Evolutionary conservation across 1,139 yeast species (phyloP).

Genomic region (Saccharomyces hybrid): DNA sequence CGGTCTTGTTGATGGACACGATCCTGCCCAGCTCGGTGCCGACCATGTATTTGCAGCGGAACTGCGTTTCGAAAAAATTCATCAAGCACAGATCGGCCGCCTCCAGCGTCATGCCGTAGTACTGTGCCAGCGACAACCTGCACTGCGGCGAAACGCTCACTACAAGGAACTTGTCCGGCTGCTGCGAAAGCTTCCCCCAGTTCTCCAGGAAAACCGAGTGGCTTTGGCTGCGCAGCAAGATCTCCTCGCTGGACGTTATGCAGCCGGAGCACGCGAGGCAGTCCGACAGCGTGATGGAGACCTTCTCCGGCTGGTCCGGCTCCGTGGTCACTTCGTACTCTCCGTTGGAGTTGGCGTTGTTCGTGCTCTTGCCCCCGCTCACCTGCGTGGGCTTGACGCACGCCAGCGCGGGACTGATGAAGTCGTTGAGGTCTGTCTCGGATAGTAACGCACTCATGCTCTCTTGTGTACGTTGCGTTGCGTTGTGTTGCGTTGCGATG

Average conservation of each 20-base stretch:
- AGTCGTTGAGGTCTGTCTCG: conserved; percentile 87
- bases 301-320: conserved; percentile 54
- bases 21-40: conserved; percentile 81
- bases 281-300: conserved; percentile 83
- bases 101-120: conserved; percentile 47
- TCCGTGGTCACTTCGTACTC: conserved; percentile 66
- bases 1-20: conserved; percentile 55
- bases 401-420: conserved; percentile 88
- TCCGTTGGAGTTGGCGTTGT: conserved; percentile 60
- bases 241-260: conserved; percentile 92
- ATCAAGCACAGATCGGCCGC: conserved; percentile 56
- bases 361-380: conserved; percentile 43
- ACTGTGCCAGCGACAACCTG: conserved; percentile 72
- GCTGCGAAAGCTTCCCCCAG: conserved; percentile 33
- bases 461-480: background rate
- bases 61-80: conserved; percentile 47
- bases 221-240: conserved; percentile 82
- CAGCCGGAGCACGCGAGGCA: conserved; percentile 97
- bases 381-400: conserved; percentile 77
- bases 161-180: conserved; percentile 44
- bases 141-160: conserved; percentile 83
- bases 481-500: background rate
- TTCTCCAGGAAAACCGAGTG: conserved; percentile 68
- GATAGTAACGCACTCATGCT: conserved; percentile 79
- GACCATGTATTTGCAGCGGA: conserved; percentile 69